Base-by-base conservation (phyloP, 2,329 filamentous ascomycete genomes). In the Pseudogymnoascus verrucosus region DNA sequence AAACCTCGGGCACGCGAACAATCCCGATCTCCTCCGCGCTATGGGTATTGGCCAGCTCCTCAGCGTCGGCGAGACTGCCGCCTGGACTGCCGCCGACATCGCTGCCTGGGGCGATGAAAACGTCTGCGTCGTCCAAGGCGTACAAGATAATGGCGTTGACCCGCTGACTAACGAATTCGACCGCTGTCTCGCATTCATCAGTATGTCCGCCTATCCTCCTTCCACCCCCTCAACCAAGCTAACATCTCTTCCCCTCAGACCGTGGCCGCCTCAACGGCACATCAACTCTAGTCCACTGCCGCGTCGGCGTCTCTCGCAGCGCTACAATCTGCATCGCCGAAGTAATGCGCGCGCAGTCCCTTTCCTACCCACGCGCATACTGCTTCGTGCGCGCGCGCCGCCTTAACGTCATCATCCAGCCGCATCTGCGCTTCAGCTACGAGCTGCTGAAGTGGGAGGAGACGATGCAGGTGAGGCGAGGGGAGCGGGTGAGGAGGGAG, bases 281-380 rank as follows among this genome's bases (percentile, higher is more conserved):
- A 4, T 91, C 93, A 23, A 98, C 95, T 0, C 82, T 99, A 64
- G 95, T 99, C 14, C 95, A 99, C 74, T 99, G 95, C 74, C 89
- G 95, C 16, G 95, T 99, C 6, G 95, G 95, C 59, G 95, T 99
- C 63, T 97, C 93, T 61, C 86, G 95, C 61, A 96, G 91, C 67
- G 95, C 95, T 11, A 99, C 93, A 1, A 97, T 99, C 66, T 98
- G 95, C 74, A 99, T 99, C 71, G 95, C 95, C n/a, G 93, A 98
- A 76, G 91, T 98, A 37, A 99, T 99, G 95, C 87, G 88, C 37
- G 82, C 88, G 26, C 76, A 91, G 69, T 82, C 85, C 21, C 78
- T 97, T 68, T 95, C 91, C 0, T 93, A 98, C 70, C 92, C 95
- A 11, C 84, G 90, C 63, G 95, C 95, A 65, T 99, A 99, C 76